A percentile compares a stretch with the other conserved stretches of the same genome.
These are phyloP conservation scores for Besnoitia besnoiti DNA, from an alignment of 169 alveolate genomes.

Conservation along the genomic window DNA sequence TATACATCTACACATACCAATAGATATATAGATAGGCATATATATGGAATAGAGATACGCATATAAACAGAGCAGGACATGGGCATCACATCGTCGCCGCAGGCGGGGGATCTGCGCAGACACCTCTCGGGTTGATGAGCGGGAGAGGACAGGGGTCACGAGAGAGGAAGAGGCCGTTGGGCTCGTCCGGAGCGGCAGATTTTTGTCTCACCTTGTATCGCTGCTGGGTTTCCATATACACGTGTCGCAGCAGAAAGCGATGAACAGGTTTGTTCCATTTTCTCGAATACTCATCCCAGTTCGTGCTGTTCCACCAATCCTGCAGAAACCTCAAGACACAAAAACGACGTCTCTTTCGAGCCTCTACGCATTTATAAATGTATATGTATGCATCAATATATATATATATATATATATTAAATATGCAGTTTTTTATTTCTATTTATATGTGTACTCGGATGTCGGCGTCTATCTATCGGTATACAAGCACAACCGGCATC, in stretches of 20 bases:
- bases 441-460: too few relatives aligned
- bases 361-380: not conserved
- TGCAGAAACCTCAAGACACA: not conserved
- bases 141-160: too few relatives aligned
- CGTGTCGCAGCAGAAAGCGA: slow-evolving; percentile 79
- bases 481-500: too few relatives aligned
- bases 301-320: slow-evolving; percentile 84
- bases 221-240: slow-evolving; percentile 75
- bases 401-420: not conserved
- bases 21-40: too few relatives aligned
- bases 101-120: too few relatives aligned
- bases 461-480: too few relatives aligned
- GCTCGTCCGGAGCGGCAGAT: too few relatives aligned
- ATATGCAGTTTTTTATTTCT: not conserved
- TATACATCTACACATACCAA: not conserved
- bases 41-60: not conserved
- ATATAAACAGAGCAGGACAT: not conserved
- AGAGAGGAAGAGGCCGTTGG: too few relatives aligned
- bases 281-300: slow-evolving; percentile 81
- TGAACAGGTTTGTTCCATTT: slow-evolving; percentile 85
- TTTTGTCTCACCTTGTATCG: slow-evolving; percentile 49
- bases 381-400: not conserved
- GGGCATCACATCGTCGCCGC: too few relatives aligned
- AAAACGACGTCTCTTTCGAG: not conserved
- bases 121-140: too few relatives aligned